Conservation (phyloP, 2,329 filamentous ascomycete species). For the Diaporthe batatas region DNA sequence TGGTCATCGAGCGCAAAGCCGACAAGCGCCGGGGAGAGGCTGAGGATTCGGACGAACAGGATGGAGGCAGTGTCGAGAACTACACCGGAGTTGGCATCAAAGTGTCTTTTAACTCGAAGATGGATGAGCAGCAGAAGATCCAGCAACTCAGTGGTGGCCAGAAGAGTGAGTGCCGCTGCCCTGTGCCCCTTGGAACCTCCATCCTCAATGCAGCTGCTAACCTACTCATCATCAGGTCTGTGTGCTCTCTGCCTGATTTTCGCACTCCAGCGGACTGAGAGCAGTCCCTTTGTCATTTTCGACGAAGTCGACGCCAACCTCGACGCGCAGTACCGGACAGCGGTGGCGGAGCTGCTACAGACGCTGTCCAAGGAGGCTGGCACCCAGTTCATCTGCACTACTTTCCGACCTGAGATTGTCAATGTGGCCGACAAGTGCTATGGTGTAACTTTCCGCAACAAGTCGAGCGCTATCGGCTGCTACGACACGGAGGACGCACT, state of each 20-base stretch:
- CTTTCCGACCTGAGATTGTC: slow-evolving; percentile 96
- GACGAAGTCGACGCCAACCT: slow-evolving; percentile 99
- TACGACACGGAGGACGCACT: slow-evolving; percentile 89
- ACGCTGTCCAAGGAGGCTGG: slow-evolving; percentile 77
- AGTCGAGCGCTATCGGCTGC: slow-evolving; percentile 94
- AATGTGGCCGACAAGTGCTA: slow-evolving; percentile 97
- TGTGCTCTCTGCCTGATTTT: slow-evolving; percentile 98
- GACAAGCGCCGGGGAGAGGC: slow-evolving; percentile 74
- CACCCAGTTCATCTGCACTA: slow-evolving; percentile 96
- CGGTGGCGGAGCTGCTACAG: slow-evolving; percentile 89
- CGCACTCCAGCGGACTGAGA: slow-evolving; percentile 97
- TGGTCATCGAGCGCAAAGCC: slow-evolving; percentile 92
- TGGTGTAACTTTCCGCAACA: slow-evolving; percentile 92
- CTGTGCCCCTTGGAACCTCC: not conserved
- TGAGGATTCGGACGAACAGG: slow-evolving; percentile 78
- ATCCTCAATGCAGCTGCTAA: slow-evolving; percentile 8
- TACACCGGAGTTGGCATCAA: slow-evolving; percentile 97
- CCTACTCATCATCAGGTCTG: slow-evolving; percentile 70
- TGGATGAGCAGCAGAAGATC: slow-evolving; percentile 96
- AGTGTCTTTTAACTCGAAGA: slow-evolving; percentile 97
- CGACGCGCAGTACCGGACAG: slow-evolving; percentile 96
- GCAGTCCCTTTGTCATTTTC: slow-evolving; percentile 98
- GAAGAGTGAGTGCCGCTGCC: slow-evolving; percentile 77
- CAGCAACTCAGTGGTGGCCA: slow-evolving; percentile 97
- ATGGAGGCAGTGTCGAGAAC: slow-evolving; percentile 85